phyloP scores from a whole-genome alignment of 2,329 filamentous ascomycete species.

The Colletotrichum echinochloae region DNA sequence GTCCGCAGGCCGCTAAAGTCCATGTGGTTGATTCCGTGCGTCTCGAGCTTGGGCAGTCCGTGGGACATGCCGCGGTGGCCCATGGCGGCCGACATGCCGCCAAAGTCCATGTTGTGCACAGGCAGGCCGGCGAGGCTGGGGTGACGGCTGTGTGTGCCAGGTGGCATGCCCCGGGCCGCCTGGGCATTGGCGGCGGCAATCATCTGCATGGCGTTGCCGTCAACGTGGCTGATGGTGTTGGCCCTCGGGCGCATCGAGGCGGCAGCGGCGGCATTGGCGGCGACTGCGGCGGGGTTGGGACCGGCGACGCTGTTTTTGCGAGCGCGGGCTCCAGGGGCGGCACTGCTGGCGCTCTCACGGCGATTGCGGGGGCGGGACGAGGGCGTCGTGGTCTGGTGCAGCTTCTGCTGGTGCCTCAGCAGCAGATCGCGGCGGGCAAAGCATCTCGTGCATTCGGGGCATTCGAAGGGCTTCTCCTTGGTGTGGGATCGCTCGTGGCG shows the following conservation, averaged over 20 bases:
- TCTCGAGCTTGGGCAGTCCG: slow-evolving; percentile 86
- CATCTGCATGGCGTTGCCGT: slow-evolving; percentile 80
- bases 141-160: slow-evolving; percentile 70
- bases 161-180: slow-evolving; percentile 60
- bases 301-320: slow-evolving; percentile 92
- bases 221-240: slow-evolving; percentile 96
- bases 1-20: slow-evolving; percentile 81
- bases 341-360: slow-evolving; percentile 85
- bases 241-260: slow-evolving; percentile 85
- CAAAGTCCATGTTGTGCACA: slow-evolving; percentile 70
- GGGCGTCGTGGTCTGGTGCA: slow-evolving; percentile 92
- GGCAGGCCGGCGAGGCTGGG: slow-evolving; percentile 78
- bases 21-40: slow-evolving; percentile 71
- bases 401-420: slow-evolving; percentile 96
- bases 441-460: slow-evolving; percentile 91
- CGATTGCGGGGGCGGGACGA: slow-evolving; percentile 88
- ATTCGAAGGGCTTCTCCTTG: slow-evolving; percentile 99
- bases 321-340: slow-evolving; percentile 75
- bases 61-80: slow-evolving; percentile 75
- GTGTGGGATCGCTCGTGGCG: slow-evolving; percentile 98
- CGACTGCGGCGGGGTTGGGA: slow-evolving; percentile 51
- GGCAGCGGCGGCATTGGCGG: slow-evolving; percentile 60
- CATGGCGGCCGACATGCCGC: slow-evolving; percentile 77
- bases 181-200: slow-evolving; percentile 70
- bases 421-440: slow-evolving; percentile 94